A percentile compares a stretch with the other conserved stretches of the same genome.
phyloP scores from a whole-genome alignment of 2,329 filamentous ascomycete species.

The Ophiosphaerella herpotricha region DNA sequence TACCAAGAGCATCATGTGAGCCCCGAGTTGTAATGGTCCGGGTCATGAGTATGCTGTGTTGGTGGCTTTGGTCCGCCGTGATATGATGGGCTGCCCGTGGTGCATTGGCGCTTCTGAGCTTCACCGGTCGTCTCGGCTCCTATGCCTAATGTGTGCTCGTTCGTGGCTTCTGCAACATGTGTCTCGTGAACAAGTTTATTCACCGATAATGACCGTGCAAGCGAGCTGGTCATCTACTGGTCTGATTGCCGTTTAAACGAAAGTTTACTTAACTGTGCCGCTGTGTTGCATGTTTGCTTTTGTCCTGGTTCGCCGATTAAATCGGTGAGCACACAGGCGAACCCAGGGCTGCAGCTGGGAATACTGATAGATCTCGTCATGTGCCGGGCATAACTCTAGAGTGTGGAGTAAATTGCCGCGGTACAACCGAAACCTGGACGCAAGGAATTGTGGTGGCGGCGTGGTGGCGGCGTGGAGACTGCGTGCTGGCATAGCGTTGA shows the following conservation, averaged over 20 bases:
- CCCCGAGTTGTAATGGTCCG: too few species aligned
- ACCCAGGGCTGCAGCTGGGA: slow-evolving; percentile 7
- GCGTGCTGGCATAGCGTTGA: background rate
- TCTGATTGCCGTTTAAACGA: background rate
- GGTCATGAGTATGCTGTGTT: too few species aligned
- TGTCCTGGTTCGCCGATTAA: background rate
- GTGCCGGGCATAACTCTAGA: slow-evolving; percentile 4
- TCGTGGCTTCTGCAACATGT: too few species aligned
- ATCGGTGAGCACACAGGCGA: background rate
- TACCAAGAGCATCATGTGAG: too few species aligned
- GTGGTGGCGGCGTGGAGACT: background rate
- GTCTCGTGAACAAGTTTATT: background rate
- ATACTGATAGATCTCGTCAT: slow-evolving; percentile 1
- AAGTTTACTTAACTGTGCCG: background rate
- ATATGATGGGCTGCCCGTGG: too few species aligned
- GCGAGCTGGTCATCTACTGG: background rate
- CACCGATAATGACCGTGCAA: background rate
- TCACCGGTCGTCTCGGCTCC: background rate
- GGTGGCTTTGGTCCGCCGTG: too few species aligned
- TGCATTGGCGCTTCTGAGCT: background rate
- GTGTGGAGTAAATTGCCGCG: background rate
- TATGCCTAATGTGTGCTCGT: too few species aligned
- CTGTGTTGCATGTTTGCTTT: background rate
- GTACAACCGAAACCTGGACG: slow-evolving; percentile 3
- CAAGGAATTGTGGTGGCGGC: background rate